Conservation (phyloP, 768 basidiomycete species). For the Cystofilobasidium bisporidii region DNA sequence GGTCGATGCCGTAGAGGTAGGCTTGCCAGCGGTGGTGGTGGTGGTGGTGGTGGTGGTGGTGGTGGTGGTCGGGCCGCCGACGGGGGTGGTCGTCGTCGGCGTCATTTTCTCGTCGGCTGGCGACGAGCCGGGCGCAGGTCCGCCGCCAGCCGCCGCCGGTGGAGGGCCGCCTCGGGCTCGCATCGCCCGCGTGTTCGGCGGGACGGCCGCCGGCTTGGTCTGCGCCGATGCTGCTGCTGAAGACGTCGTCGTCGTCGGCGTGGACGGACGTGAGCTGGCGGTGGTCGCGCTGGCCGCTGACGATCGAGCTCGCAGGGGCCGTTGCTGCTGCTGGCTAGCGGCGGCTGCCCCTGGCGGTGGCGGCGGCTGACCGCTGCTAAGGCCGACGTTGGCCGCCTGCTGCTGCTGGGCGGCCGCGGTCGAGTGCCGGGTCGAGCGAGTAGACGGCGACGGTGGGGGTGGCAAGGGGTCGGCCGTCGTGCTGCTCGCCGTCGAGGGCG, state of each 20-base stretch:
- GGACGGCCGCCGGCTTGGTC: too few species aligned
- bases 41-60: not conserved
- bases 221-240: too few species aligned
- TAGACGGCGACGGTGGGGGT: not conserved
- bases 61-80: too few species aligned
- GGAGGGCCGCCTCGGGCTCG: too few species aligned
- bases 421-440: not conserved
- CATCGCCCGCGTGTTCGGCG: too few species aligned
- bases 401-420: not conserved
- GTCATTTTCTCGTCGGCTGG: not conserved
- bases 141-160: too few species aligned
- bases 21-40: too few species aligned
- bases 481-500: not conserved
- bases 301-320: not conserved
- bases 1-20: too few species aligned
- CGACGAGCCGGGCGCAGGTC: not conserved
- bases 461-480: not conserved
- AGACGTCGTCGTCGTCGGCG: too few species aligned
- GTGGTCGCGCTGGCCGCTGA: too few species aligned
- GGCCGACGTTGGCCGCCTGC: not conserved
- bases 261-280: too few species aligned
- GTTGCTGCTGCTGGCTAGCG: not conserved
- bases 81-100: not conserved
- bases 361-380: too few species aligned
- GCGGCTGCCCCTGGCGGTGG: not conserved